A percentile compares a stretch with the other conserved stretches of the same genome.
phyloP scores from a whole-genome alignment of 129 eudicot species.

The Heracleum sosnowskyi region DNA sequence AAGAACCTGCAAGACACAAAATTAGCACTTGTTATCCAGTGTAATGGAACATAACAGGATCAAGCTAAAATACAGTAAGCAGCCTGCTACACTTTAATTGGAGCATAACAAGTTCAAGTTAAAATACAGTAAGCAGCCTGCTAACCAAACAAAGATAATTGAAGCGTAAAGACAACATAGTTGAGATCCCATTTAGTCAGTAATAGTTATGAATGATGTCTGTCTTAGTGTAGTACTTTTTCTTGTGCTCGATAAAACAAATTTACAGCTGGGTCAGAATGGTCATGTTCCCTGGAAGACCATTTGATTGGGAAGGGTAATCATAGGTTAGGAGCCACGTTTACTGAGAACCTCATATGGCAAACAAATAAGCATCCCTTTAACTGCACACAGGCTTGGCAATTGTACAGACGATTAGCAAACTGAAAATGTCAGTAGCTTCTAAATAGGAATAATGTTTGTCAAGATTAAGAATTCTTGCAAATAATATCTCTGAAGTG shows the following conservation, averaged over 20 bases:
- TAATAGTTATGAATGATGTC: neutral
- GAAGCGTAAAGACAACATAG: neutral
- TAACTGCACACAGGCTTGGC: neutral
- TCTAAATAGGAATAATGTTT: neutral
- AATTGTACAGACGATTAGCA: neutral
- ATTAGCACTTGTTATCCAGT: neutral
- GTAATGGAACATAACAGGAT: neutral
- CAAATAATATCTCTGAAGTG: neutral
- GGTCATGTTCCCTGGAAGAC: neutral
- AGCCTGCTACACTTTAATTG: neutral
- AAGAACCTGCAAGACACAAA: slow-evolving; percentile 49
- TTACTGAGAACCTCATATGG: neutral
- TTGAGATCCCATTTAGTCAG: neutral
- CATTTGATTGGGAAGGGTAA: neutral
- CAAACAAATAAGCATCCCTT: neutral
- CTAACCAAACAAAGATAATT: neutral
- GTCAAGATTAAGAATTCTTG: neutral
- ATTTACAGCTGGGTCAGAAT: neutral
- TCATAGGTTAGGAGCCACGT: neutral
- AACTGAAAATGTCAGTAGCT: neutral
- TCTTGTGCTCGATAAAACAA: neutral
- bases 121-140: neutral
- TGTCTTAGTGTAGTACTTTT: neutral
- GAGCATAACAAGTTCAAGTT: neutral
- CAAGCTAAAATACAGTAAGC: neutral